Percentiles rank a stretch among this genome's conserved stretches.
Conservation (phyloP, 2,329 filamentous ascomycete genomes). For the Fusarium sp. region DNA sequence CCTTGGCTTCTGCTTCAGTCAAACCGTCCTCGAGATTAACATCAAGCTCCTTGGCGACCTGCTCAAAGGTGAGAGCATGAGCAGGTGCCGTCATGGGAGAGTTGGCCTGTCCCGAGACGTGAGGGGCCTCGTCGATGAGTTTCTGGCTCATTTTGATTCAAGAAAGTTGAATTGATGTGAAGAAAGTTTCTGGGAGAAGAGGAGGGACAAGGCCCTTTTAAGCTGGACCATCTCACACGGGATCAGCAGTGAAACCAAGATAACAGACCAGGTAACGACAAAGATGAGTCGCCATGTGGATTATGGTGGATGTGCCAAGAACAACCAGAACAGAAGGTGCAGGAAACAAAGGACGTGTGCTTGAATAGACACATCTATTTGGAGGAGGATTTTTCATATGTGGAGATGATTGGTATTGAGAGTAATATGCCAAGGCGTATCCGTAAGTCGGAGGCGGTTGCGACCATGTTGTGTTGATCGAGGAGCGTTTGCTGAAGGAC, state of each 20-base stretch:
- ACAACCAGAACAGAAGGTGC: background rate
- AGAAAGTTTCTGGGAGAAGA: accelerated
- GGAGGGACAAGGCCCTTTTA: conserved; percentile 4
- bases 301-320: conserved; percentile 22
- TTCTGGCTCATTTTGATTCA: conserved; percentile 27
- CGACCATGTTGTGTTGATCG: background rate
- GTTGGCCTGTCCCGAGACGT: conserved; percentile 42
- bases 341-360: background rate
- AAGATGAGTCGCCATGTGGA: background rate
- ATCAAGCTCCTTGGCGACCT: conserved; percentile 31
- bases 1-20: conserved; percentile 52
- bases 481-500: background rate
- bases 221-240: background rate
- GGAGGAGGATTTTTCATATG: conserved; percentile 17
- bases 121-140: conserved; percentile 14
- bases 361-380: conserved; percentile 5
- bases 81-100: conserved; percentile 39
- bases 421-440: background rate
- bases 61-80: conserved; percentile 30
- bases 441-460: background rate
- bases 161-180: background rate
- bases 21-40: conserved; percentile 27
- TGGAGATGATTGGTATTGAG: conserved; percentile 7
- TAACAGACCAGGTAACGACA: background rate
- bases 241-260: background rate